Evolutionary conservation across 805 yeast species (phyloP), one percentile per base, ranked within the genome.

Genomic region (Vanderwaltozyma polyspora): DNA sequence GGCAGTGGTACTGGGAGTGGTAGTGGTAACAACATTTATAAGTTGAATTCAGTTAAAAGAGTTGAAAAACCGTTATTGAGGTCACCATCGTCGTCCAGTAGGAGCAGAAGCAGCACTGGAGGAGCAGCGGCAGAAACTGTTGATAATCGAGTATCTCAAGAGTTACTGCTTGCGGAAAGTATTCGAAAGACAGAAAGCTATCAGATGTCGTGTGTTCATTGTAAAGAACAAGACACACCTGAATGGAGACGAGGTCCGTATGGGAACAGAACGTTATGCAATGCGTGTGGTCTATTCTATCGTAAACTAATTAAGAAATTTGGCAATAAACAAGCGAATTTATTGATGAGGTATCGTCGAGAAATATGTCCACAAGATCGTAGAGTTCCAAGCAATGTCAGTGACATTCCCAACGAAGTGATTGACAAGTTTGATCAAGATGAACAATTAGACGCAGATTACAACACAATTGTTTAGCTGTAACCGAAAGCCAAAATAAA

Each of bases 231-330:
- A 19, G 74, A 73, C 31, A 83, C 94, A 0, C 95, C 95, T 0
- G 96, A 87, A 55, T 87, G 96, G 96, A 69, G 96, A 51, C 66
- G 80, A 39, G 96, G 96, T 0, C 95, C 95, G 1, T 71, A 72
- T 37, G 94, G 94, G 0, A 74, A 78, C 5, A 68, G 86, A 48
- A 79, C 93, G 0, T 63, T 87, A 38, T 87, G 96, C 58, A 87
- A 87, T 55, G 95, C 96, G 0, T 87, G 97, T 62, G 97, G 96
- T 0, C 62, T 87, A 32, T 80, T 76, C 48, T 79, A 70, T 48
- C 68, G 80, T 17, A 80, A 80, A 48, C 50, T 80, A 36, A 60
- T 67, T 4, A 76, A 67, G 31, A 49, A 47, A 28, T 54, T 52
- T 36, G 51, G 51, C 13, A 21, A 25, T 7, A 55, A 46, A 29